Base-by-base conservation (phyloP, 768 basidiomycete species). In the Lactarius hengduanensis region DNA sequence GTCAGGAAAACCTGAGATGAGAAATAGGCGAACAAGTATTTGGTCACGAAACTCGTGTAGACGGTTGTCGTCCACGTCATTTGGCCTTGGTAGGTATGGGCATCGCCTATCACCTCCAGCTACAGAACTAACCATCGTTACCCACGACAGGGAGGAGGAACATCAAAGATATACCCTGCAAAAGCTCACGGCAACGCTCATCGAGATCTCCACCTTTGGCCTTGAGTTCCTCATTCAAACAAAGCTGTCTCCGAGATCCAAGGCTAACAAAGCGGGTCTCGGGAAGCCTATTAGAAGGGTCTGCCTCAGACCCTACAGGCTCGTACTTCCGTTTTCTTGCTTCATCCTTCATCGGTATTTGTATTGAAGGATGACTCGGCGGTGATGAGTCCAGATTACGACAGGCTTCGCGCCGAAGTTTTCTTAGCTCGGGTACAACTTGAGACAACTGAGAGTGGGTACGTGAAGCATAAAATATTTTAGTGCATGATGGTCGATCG, bases 361-460 rank as follows among this genome's bases (percentile, higher is more conserved):
- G 22, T 20, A 9, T n/a, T 10, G 53, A 45, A 38, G 34, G 50
- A 40, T 40, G 38, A 38, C 11, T 9, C 22, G 41, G 32, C n/a
- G 38, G 15, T n/a, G 58, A 55, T 28, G 8, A 15, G 9, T 4
- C 43, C 41, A 22, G 11, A 59, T 56, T 54, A 26, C 36, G 53
- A 54, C 32, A 47, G 11, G 47, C 20, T 43, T 68, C 67, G 74
- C 95, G 74, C 68, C 81, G 81, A n/a, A 96, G 83, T 71, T 86
- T 90, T 47, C 79, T 82, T 11, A 98, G 80, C 73, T 99, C 97
- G 4, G 90, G 89, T 20, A 95, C 81, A 4, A 98, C 82, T 75
- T 99, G 96, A 2, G 94, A 82, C 4, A 99, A 84, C 73, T 99
- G 96, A 1, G 96, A 96, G 77, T 99, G 96, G 0, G 96, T 99